A percentile compares a stretch with the other conserved stretches of the same genome.
Evolutionary conservation across 106 monocot genomes (phyloP).

Genomic region (Vanilla planifolia): DNA sequence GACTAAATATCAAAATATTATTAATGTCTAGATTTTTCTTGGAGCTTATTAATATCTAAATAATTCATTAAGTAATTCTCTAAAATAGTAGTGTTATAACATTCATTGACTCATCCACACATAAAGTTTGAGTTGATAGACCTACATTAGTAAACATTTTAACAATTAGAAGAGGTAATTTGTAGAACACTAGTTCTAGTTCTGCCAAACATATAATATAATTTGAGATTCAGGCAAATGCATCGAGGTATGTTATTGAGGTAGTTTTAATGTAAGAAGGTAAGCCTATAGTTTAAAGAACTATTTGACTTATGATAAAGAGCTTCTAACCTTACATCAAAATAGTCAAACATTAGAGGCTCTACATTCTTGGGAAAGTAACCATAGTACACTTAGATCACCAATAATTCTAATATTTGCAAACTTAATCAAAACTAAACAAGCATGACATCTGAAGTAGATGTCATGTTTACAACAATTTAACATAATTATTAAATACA

Average conservation of each 20-base stretch:
- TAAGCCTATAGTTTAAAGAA: background rate
- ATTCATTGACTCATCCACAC: slow-evolving; percentile 1
- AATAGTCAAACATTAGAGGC: slow-evolving; percentile 3
- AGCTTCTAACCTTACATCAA: slow-evolving; percentile 6
- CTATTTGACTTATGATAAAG: slow-evolving; percentile 11
- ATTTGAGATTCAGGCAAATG: background rate
- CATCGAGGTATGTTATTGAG: slow-evolving; percentile 11
- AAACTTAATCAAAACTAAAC: slow-evolving; percentile 1
- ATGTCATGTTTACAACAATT: slow-evolving; percentile 4
- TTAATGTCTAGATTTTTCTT: background rate
- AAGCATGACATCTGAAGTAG: slow-evolving; percentile 20
- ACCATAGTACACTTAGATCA: slow-evolving; percentile 8
- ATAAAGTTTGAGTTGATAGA: background rate
- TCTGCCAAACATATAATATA: slow-evolving; percentile 1
- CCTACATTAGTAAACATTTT: slow-evolving; percentile 2
- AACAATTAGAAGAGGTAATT: slow-evolving; percentile 2
- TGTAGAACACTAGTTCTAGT: background rate
- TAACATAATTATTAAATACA: slow-evolving; percentile 15
- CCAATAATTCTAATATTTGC: slow-evolving; percentile 6
- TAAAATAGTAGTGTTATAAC: background rate
- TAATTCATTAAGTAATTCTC: background rate
- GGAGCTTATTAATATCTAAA: slow-evolving; percentile 2
- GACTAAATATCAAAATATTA: background rate
- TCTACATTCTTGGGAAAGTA: slow-evolving; percentile 6
- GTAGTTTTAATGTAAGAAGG: slow-evolving; percentile 12